These are phyloP conservation scores for Beta vulgaris DNA, from an alignment of 148 eudicot species.

Conservation along the genomic window DNA sequence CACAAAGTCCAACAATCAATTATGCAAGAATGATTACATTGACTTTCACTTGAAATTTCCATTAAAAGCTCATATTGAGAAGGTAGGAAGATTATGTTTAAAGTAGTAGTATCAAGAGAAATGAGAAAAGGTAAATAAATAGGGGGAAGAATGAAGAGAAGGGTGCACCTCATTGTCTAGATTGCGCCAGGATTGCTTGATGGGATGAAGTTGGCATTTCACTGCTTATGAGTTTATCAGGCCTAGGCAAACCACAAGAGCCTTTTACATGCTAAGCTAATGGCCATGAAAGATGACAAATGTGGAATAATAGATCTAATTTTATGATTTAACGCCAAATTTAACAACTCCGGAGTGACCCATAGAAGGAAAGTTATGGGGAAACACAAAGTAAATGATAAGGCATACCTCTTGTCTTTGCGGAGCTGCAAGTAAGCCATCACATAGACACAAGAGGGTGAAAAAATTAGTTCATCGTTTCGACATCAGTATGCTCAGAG, in stretches of 20 bases:
- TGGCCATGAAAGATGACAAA: neutral
- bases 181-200: neutral
- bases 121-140: neutral
- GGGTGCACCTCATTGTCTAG: neutral
- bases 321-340: neutral
- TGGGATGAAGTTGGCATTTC: neutral
- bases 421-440: slow-evolving; percentile 55
- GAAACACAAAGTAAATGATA: neutral
- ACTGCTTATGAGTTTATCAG: neutral
- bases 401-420: slow-evolving; percentile 79
- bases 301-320: neutral
- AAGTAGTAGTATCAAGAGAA: neutral
- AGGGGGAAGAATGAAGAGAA: neutral
- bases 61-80: no score
- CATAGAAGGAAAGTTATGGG: neutral
- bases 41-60: no score
- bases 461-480: slow-evolving; percentile 23
- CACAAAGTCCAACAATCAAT: neutral
- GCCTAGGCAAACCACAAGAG: neutral
- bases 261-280: neutral
- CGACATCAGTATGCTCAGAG: neutral
- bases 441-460: slow-evolving; percentile 35
- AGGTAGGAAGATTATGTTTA: neutral
- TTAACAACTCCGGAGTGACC: slow-evolving; percentile 1
- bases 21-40: no score